Base-by-base conservation (phyloP, 768 basidiomycete genomes). In the Tulasnella sp. region DNA sequence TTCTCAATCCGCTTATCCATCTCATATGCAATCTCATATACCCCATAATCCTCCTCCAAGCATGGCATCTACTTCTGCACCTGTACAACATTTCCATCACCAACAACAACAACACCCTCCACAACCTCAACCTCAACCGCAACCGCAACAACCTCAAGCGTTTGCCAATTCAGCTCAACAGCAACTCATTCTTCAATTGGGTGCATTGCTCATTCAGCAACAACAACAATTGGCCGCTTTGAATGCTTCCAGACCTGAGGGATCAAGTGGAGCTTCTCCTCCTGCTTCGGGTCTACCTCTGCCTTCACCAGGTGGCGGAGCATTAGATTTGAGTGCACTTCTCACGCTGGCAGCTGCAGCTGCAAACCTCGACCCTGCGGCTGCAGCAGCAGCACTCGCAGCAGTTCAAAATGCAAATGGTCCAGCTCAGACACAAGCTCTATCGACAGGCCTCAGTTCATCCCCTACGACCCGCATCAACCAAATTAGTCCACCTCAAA, bases 121-220 rank as follows among this genome's bases (percentile, higher is more conserved):
- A n/a, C n/a, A n/a, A n/a, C n/a, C n/a, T n/a, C n/a, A n/a, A n/a
- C n/a, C n/a, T n/a, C n/a, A n/a, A n/a, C n/a, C n/a, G n/a, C n/a
- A n/a, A n/a, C n/a, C n/a, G n/a, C n/a, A n/a, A n/a, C n/a, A n/a
- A n/a, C n/a, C n/a, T n/a, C n/a, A n/a, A n/a, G n/a, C n/a, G n/a
- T n/a, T n/a, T 49, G 16, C 27, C 40, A 10, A 49, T 49, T 34
- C 48, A 39, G 16, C 48, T 49, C 9, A 20, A 19, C 13, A 22
- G 13, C 27, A 22, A 24, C 20, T 3, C 31, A 2, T 37, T 5
- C 32, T 37, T 12, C 13, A 49, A 37, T 37, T 49, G 8, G 48
- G 48, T 19, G 34, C 48, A 15, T 31, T 49, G 8, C 25, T 49
- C 15, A 12, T 49, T 15, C 48, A 49, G 35, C 48, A 49, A 20